These are phyloP conservation scores for Tolypocladium guangdongense DNA, from an alignment of 2,329 filamentous ascomycete genomes.

Conservation along the genomic window DNA sequence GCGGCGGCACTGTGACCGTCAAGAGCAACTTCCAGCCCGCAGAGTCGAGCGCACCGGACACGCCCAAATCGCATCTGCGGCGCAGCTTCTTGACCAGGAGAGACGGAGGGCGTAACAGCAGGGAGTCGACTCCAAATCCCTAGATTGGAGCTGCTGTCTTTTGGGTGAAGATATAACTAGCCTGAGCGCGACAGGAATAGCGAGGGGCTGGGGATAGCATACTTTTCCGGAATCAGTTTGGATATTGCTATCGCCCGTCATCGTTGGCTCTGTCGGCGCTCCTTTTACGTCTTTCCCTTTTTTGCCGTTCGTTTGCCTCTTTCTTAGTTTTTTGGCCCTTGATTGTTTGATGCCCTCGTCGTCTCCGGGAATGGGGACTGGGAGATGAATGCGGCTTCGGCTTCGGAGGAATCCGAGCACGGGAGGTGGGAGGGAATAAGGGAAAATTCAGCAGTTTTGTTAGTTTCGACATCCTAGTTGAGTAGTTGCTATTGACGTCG, in stretches of 20 bases:
- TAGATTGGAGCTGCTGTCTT: conserved; percentile 10
- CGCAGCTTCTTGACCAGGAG: conserved; percentile 46
- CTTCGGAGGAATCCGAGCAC: not conserved
- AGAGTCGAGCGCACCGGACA: conserved; percentile 34
- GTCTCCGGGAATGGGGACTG: not conserved
- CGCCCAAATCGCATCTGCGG: conserved; percentile 35
- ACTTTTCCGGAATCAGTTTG: not conserved
- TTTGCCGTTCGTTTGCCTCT: not conserved
- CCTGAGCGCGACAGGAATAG: not conserved
- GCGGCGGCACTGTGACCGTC: conserved; percentile 59
- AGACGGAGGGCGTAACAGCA: conserved; percentile 26
- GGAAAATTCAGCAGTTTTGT: not conserved
- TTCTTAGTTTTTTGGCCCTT: not conserved
- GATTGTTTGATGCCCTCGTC: not conserved
- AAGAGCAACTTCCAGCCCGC: conserved; percentile 58
- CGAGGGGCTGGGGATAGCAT: not conserved
- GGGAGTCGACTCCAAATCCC: conserved; percentile 32
- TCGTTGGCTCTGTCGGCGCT: not conserved
- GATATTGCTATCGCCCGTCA: not conserved
- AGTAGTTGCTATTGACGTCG: not conserved
- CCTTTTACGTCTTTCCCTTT: not conserved
- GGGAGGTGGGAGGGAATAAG: not conserved
- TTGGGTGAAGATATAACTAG: conserved; percentile 3
- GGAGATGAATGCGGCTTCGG: not conserved
- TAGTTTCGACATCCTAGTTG: conserved; percentile 1